phyloP scores from a whole-genome alignment of 345 rosid genomes.

The Microcos paniculata region DNA sequence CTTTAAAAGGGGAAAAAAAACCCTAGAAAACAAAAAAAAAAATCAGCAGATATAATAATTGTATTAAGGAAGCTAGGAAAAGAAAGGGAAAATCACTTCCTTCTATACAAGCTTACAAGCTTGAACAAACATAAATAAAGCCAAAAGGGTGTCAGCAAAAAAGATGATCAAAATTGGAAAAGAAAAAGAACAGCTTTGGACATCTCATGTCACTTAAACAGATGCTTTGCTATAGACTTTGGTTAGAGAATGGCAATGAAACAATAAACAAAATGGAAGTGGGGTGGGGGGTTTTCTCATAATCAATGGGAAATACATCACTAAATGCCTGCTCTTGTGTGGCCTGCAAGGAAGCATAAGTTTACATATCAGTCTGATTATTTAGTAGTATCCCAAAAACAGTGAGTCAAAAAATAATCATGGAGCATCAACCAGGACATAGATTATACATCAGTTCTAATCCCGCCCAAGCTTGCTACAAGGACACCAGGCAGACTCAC shows the following conservation, averaged over 20 bases:
- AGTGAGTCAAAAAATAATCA: not conserved
- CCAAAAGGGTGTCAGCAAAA: too few relatives aligned
- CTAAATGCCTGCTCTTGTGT: not conserved
- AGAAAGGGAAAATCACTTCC: too few relatives aligned
- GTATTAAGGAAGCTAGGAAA: too few relatives aligned
- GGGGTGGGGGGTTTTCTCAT: too few relatives aligned
- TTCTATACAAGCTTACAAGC: not conserved
- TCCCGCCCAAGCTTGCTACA: constrained; percentile 13
- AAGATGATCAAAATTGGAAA: too few relatives aligned
- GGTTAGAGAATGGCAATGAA: not conserved
- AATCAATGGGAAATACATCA: not conserved
- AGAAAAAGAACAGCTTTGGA: too few relatives aligned
- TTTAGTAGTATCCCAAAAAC: not conserved
- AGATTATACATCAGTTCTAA: constrained; percentile 10
- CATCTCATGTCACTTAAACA: too few relatives aligned
- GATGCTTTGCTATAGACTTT: not conserved
- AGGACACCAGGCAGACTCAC: constrained; percentile 6
- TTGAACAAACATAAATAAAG: too few relatives aligned
- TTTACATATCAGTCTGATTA: not conserved
- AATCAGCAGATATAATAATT: too few relatives aligned
- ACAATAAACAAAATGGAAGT: not conserved
- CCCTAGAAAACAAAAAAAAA: too few relatives aligned
- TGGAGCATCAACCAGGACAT: not conserved
- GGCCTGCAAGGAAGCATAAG: not conserved
- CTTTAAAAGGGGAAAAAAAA: too few relatives aligned